phyloP scores from a whole-genome alignment of 805 yeast species.

The Grigorovia transvaalensis region DNA sequence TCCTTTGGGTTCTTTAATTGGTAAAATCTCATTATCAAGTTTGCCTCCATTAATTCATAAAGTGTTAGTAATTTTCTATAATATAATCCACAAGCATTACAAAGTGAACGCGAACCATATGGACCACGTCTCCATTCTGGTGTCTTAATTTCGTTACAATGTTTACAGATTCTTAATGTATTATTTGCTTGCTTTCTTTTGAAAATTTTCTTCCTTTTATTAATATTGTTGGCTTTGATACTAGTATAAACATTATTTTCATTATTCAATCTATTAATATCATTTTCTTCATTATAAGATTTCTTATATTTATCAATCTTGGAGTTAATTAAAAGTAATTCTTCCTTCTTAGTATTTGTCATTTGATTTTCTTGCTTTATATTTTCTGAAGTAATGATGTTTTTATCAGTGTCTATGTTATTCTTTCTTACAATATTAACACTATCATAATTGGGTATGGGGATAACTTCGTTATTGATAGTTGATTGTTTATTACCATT shows the following conservation, averaged over 20 bases:
- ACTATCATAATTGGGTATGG: no score
- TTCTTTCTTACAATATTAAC: no score
- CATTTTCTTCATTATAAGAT: not conserved
- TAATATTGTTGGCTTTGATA: not conserved
- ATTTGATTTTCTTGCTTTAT: no score
- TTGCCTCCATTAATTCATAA: slow-evolving; percentile 21
- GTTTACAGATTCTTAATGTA: slow-evolving; percentile 44
- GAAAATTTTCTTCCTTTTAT: not conserved
- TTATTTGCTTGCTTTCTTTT: not conserved
- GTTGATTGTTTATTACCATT: not conserved
- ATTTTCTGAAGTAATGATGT: not conserved
- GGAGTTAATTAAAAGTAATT: not conserved
- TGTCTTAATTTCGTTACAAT: slow-evolving; percentile 64
- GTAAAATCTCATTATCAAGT: slow-evolving; percentile 23
- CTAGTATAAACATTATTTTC: not conserved
- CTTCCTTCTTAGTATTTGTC: no score
- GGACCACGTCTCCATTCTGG: slow-evolving; percentile 97
- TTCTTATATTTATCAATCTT: no score
- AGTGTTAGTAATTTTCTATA: slow-evolving; percentile 48
- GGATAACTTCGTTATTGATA: not conserved
- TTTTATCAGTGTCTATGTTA: not conserved
- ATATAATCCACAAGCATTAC: slow-evolving; percentile 89
- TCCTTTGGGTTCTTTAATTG: slow-evolving; percentile 20
- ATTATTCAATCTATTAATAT: not conserved
- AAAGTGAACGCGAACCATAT: slow-evolving; percentile 67